Conservation (phyloP, 805 yeast genomes). For the Kodamaea hsintzibuensis region DNA sequence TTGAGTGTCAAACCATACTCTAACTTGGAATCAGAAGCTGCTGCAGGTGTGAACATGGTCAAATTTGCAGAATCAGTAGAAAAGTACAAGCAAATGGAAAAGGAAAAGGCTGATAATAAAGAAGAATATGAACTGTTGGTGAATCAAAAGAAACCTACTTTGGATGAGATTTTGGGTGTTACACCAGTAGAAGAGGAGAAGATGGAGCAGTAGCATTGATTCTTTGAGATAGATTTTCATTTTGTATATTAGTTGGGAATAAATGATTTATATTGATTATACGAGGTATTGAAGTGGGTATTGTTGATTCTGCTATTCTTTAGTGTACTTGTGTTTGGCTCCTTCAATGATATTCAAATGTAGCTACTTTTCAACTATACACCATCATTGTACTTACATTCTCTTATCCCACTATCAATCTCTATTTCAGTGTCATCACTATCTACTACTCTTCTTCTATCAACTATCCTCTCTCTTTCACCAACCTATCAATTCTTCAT, state of each 20-base stretch:
- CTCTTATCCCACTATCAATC: too few relatives aligned
- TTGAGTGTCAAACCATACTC: slow-evolving; percentile 81
- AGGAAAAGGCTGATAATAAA: slow-evolving; percentile 42
- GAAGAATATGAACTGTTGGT: slow-evolving; percentile 39
- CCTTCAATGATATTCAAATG: too few relatives aligned
- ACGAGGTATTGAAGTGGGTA: too few relatives aligned
- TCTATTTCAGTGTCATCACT: too few relatives aligned
- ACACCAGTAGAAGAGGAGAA: slow-evolving; percentile 19
- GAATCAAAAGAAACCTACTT: slow-evolving; percentile 38
- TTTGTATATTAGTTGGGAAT: slow-evolving; percentile 8
- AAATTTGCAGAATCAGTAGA: slow-evolving; percentile 67
- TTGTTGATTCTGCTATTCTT: too few relatives aligned
- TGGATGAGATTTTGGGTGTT: slow-evolving; percentile 37
- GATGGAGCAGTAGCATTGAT: slow-evolving; percentile 11
- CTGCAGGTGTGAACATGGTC: slow-evolving; percentile 73
- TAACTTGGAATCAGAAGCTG: slow-evolving; percentile 87
- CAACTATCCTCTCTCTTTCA: too few relatives aligned
- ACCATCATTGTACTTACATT: too few relatives aligned
- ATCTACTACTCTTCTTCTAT: too few relatives aligned
- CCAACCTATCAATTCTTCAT: too few relatives aligned
- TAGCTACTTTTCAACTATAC: too few relatives aligned
- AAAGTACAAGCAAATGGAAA: slow-evolving; percentile 50
- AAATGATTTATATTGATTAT: neutral
- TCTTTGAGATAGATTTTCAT: neutral
- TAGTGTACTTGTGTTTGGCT: too few relatives aligned